Percentiles rank a stretch among this genome's conserved stretches.
These are phyloP conservation scores for Halteria grandinella DNA, from an alignment of 73 alveolate genomes.

Conservation along the genomic window DNA sequence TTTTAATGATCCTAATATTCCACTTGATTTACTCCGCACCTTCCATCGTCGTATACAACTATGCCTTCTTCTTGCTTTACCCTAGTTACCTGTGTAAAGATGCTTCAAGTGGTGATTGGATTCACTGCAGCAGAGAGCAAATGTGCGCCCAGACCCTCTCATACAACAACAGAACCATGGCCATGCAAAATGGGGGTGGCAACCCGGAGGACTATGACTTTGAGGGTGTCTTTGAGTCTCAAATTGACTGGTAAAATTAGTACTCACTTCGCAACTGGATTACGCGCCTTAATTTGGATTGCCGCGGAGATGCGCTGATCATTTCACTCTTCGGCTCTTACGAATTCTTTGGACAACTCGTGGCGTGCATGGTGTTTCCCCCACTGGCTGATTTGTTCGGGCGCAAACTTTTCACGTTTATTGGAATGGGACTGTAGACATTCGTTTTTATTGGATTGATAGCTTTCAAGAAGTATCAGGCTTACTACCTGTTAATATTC, in stretches of 20 bases:
- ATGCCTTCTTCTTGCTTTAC: conserved; percentile 12
- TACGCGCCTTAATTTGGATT: conserved; percentile 15
- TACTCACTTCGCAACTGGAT: conserved; percentile 34
- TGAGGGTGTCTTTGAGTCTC: conserved; percentile 3
- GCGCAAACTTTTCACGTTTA: conserved; percentile 14
- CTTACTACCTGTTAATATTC: conserved; percentile 20
- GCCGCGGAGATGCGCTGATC: conserved; percentile 10
- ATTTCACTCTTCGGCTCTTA: conserved; percentile 28
- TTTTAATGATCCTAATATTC: conserved; percentile 27
- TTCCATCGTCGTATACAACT: conserved; percentile 26
- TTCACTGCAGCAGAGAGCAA: conserved; percentile 23
- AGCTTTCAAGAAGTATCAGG: conserved; percentile 29
- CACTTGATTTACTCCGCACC: conserved; percentile 40
- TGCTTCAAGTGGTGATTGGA: neutral
- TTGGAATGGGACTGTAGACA: conserved; percentile 41
- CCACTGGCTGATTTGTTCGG: conserved; percentile 43
- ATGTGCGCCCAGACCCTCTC: conserved; percentile 1
- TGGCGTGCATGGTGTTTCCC: conserved; percentile 42
- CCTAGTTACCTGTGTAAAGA: conserved; percentile 21
- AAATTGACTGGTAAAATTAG: conserved; percentile 25
- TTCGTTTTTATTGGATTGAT: conserved; percentile 30
- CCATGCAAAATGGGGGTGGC: no score
- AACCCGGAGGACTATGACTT: no score
- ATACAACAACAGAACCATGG: no score
- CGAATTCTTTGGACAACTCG: conserved; percentile 22